phyloP scores from a whole-genome alignment of 495 filamentous ascomycete genomes.

The Talaromyces wortmannii region DNA sequence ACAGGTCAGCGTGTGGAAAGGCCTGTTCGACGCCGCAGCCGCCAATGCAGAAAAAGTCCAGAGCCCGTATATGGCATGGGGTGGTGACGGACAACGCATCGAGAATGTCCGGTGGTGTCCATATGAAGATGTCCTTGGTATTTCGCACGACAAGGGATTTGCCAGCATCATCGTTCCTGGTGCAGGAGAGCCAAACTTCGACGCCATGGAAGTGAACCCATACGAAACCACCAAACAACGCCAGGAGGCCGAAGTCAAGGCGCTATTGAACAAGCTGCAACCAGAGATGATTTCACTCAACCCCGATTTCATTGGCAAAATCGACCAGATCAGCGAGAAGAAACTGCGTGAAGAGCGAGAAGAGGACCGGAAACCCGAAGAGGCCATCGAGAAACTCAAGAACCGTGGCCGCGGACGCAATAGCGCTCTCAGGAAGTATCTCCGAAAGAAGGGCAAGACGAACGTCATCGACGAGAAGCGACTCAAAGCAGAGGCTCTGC shows the following conservation, averaged over 20 bases:
- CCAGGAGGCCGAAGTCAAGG: constrained; percentile 86
- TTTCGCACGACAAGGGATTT: constrained; percentile 81
- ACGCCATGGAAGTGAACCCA: constrained; percentile 90
- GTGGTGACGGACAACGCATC: constrained; percentile 74
- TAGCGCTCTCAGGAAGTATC: constrained; percentile 73
- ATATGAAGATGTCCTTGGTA: constrained; percentile 85
- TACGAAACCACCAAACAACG: constrained; percentile 91
- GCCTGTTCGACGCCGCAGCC: constrained; percentile 66
- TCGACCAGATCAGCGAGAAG: constrained; percentile 70
- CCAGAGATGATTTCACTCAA: constrained; percentile 96
- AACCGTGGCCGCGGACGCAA: constrained; percentile 88
- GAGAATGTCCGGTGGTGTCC: constrained; percentile 88
- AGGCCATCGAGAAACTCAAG: constrained; percentile 61
- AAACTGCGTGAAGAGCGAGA: constrained; percentile 67
- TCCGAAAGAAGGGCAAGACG: constrained; percentile 80
- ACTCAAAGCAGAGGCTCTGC: constrained; percentile 58
- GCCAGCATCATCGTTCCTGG: constrained; percentile 84
- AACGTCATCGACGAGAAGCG: constrained; percentile 91
- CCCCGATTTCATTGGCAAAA: constrained; percentile 79
- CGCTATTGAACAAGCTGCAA: constrained; percentile 84
- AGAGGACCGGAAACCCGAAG: constrained; percentile 64
- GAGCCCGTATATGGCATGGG: constrained; percentile 89
- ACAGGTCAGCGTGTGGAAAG: constrained; percentile 81
- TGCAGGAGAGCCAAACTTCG: constrained; percentile 93
- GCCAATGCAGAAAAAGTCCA: constrained; percentile 71